These are phyloP conservation scores for Gnaphalium uliginosum DNA, from an alignment of 129 eudicot genomes.

Conservation along the genomic window DNA sequence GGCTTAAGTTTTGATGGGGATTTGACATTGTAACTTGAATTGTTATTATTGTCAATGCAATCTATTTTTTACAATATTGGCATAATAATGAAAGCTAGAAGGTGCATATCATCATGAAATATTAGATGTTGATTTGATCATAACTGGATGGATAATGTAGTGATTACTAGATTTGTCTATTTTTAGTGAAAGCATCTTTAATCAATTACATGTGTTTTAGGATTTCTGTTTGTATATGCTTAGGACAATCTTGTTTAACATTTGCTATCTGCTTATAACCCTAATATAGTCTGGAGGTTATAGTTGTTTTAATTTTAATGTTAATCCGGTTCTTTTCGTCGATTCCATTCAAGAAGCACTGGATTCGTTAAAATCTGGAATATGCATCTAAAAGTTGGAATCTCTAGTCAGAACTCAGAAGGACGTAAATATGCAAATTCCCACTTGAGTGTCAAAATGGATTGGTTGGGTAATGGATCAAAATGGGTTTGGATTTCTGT, in stretches of 20 bases:
- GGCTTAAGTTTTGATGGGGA: conserved; percentile 75
- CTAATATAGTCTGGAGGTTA: background rate
- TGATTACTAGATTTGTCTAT: background rate
- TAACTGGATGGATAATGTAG: background rate
- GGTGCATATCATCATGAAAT: background rate
- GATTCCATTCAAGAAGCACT: background rate
- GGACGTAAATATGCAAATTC: conserved; percentile 2
- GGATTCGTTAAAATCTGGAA: background rate
- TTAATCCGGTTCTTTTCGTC: background rate
- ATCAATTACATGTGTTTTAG: background rate
- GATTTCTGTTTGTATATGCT: background rate
- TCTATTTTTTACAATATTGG: background rate
- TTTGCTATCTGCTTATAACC: background rate
- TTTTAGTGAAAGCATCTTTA: background rate
- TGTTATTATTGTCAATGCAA: conserved; percentile 2
- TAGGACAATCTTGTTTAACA: conserved; percentile 5
- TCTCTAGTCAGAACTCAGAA: background rate
- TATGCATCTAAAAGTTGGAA: background rate
- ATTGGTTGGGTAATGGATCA: background rate
- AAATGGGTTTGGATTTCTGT: background rate
- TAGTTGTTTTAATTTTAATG: background rate
- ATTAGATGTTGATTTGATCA: background rate
- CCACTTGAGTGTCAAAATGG: background rate
- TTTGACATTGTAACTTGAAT: conserved; percentile 14
- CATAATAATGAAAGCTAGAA: background rate